A percentile compares a stretch with the other conserved stretches of the same genome.
Evolutionary conservation across 805 yeast species (phyloP).

Genomic region (Monosporozyma aerobia): DNA sequence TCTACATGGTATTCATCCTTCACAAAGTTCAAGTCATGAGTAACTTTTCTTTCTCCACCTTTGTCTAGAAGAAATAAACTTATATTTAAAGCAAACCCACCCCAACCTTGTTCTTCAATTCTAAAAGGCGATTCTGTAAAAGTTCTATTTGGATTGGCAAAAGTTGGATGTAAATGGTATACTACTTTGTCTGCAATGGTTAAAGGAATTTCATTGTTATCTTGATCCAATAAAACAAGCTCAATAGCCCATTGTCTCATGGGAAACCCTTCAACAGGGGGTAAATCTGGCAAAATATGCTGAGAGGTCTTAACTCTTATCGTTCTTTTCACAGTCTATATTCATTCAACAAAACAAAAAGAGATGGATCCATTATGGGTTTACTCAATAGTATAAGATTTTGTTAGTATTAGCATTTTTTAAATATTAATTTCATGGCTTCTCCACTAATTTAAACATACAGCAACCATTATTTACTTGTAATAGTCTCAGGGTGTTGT

Average conservation of each 20-base stretch:
- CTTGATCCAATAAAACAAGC: slow-evolving; percentile 62
- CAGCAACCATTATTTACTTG: slow-evolving; percentile 15
- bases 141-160: slow-evolving; percentile 76
- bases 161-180: slow-evolving; percentile 90
- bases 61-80: slow-evolving; percentile 70
- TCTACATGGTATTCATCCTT: slow-evolving; percentile 70
- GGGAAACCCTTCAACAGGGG: slow-evolving; percentile 85
- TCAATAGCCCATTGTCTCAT: slow-evolving; percentile 90
- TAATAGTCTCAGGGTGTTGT: neutral
- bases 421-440: neutral
- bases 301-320: slow-evolving; percentile 82
- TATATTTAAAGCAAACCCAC: slow-evolving; percentile 87
- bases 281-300: slow-evolving; percentile 67
- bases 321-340: slow-evolving; percentile 50
- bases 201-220: slow-evolving; percentile 80
- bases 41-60: slow-evolving; percentile 78
- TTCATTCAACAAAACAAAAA: neutral
- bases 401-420: neutral
- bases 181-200: slow-evolving; percentile 84
- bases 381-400: neutral
- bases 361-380: neutral
- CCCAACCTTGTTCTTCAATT: slow-evolving; percentile 96
- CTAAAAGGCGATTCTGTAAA: slow-evolving; percentile 76
- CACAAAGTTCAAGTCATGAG: slow-evolving; percentile 82
- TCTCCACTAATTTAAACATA: slow-evolving; percentile 8